Base-by-base conservation (phyloP, 1,139 yeast species). In the Spencermartinsiella ligniputridi region DNA sequence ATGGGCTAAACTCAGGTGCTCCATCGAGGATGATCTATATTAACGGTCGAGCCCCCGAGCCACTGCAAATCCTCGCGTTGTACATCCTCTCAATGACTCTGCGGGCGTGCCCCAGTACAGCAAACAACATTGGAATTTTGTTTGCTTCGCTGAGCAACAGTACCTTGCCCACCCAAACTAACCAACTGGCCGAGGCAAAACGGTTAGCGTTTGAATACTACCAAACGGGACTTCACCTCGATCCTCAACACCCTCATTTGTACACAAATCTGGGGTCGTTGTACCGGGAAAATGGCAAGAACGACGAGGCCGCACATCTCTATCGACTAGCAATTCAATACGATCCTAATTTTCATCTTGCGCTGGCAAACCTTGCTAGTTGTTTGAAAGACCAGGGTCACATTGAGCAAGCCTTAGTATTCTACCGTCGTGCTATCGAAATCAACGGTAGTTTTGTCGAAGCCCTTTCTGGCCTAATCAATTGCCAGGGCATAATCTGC, bases 191-290 rank as follows among this genome's bases (percentile, higher is more conserved):
- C 19, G 17, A 25, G 25, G 22, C 47, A 39, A 49, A 51, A 15
- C 40, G 44, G 8, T 47, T 62, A 22, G 65, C 67, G 1, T 41
- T 60, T 24, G 57, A 58, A 25, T 64, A 64, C 40, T 64, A 64
- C 50, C 50, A 52, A 18, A 62, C 53, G 40, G 68, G 68, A 1
- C 53, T 64, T 5, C 50, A 56, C 3, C 51, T 64, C n/a, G 68
- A 64, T 41, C 45, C 58, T 6, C 52, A 52, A 19, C 66, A 64
- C 41, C 66, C 68, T 8, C 68, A 64, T 44, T 52, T 64, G 19
- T 62, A 61, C 51, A 63, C 68, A 6, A 64, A 64, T 35, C 51
- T 63, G 32, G 68, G 68, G 3, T 62, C 68, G 5, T 50, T 64
- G 6, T 47, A 59, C 16, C 57, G 66, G 5, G 67, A 62, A 37